Percentiles rank a stretch among this genome's conserved stretches.
phyloP scores from a whole-genome alignment of 2,329 filamentous ascomycete genomes.

The Fusarium sp. region DNA sequence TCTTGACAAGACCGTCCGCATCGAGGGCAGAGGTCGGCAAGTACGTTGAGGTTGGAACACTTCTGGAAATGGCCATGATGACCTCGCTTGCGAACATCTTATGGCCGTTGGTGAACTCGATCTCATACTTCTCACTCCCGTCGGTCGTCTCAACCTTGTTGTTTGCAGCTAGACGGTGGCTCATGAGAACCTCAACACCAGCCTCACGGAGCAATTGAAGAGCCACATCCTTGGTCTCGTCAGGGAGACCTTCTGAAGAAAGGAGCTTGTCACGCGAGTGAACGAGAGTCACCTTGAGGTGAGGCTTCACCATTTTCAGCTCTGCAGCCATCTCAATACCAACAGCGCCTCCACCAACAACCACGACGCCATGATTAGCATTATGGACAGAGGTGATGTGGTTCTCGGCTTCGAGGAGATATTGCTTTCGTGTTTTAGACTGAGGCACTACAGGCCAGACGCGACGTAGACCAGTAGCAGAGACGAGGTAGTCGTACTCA shows the following conservation, averaged over 20 bases:
- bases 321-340: slow-evolving; percentile 86
- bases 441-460: slow-evolving; percentile 79
- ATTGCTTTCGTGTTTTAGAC: slow-evolving; percentile 67
- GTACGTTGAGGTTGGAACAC: slow-evolving; percentile 69
- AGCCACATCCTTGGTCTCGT: slow-evolving; percentile 72
- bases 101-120: slow-evolving; percentile 69
- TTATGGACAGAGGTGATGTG: slow-evolving; percentile 66
- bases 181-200: slow-evolving; percentile 72
- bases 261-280: slow-evolving; percentile 77
- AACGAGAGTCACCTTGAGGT: slow-evolving; percentile 74
- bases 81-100: slow-evolving; percentile 70
- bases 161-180: slow-evolving; percentile 63
- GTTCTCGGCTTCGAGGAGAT: slow-evolving; percentile 67
- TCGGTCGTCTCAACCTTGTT: slow-evolving; percentile 56
- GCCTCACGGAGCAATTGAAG: slow-evolving; percentile 66
- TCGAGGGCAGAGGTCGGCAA: slow-evolving; percentile 68
- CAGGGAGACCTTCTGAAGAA: slow-evolving; percentile 76
- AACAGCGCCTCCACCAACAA: slow-evolving; percentile 82
- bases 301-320: slow-evolving; percentile 73
- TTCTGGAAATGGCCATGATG: slow-evolving; percentile 74
- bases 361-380: slow-evolving; percentile 67
- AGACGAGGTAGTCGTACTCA: slow-evolving; percentile 79
- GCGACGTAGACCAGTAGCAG: slow-evolving; percentile 74
- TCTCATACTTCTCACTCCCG: slow-evolving; percentile 53
- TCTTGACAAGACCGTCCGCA: slow-evolving; percentile 71